Percentiles rank a stretch among this genome's conserved stretches.
These are phyloP conservation scores for Colletotrichum lupini DNA, from an alignment of 2,329 filamentous ascomycete genomes.

Conservation along the genomic window DNA sequence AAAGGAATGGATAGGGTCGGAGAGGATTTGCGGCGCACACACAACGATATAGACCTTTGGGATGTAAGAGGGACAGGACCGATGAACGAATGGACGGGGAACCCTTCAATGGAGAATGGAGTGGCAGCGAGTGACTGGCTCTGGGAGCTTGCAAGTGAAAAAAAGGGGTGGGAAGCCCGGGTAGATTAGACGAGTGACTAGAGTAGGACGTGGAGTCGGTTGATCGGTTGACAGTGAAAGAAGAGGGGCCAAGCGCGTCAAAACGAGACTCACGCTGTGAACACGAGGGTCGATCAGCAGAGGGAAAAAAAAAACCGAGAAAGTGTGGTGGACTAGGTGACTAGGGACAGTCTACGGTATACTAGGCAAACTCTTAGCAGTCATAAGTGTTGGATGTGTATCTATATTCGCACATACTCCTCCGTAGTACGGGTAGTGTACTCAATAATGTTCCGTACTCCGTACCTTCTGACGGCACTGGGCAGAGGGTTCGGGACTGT, in stretches of 20 bases:
- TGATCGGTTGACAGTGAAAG: background rate
- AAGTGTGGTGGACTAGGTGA: background rate
- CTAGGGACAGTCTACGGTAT: background rate
- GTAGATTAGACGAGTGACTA: constrained; percentile 30
- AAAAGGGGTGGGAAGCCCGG: constrained; percentile 29
- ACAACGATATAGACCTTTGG: constrained; percentile 32
- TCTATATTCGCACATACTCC: too few species aligned
- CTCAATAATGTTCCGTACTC: background rate
- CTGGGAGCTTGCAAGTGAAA: background rate
- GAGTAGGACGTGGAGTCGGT: constrained; percentile 2
- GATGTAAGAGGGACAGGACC: constrained; percentile 6
- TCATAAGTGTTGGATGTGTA: too few species aligned
- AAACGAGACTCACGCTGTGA: background rate
- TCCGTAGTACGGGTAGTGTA: too few species aligned
- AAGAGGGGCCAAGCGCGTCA: constrained; percentile 5
- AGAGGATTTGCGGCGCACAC: constrained; percentile 17
- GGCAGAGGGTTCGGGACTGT: background rate
- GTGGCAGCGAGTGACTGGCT: constrained; percentile 8
- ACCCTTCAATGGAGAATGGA: constrained; percentile 15
- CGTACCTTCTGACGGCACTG: background rate
- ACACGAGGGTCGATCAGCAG: background rate
- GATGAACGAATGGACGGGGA: constrained; percentile 27
- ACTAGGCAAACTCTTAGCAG: background rate
- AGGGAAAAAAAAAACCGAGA: background rate
- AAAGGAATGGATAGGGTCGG: constrained; percentile 30